Base-by-base conservation (phyloP, 2,329 filamentous ascomycete genomes). In the Scedosporium apiospermum region DNA sequence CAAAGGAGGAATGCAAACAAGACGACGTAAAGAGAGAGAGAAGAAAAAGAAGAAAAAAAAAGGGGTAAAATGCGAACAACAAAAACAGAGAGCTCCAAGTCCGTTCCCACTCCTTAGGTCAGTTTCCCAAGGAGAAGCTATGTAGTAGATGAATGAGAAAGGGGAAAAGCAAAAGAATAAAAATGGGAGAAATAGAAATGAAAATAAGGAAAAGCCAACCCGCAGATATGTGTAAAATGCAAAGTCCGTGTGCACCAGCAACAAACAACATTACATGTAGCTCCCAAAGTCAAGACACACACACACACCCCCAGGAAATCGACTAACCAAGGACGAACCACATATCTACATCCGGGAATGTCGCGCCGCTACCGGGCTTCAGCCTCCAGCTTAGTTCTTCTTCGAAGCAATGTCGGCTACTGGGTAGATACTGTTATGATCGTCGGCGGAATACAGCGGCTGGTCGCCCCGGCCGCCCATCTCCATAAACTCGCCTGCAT, bases 401-500 rank as follows among this genome's bases (percentile, higher is more conserved):
- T 30, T 63, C n/a, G 55, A 44, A 14, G 57, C 64, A 55, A 66
- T 64, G 30, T 76, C 73, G 16, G 66, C 69, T 59, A 62, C 72
- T 12, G 78, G 72, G 67, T 85, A 85, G 63, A 80, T 75, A 68
- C 80, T 83, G 44, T 70, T 73, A 26, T 71, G 72, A 61, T 90
- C 88, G 59, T 90, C 79, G 9, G 82, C 84, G 71, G 34, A 38
- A 38, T 87, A 97, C 14, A 97, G 79, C 53, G 82, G 78, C 73
- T 91, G 86, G 69, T 98, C 93, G 4, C 92, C 93, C 69, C 89
- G 90, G 16, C 91, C 91, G 46, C 93, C 93, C 78, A 96, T 82
- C 65, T 88, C 84, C 73, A 91, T 88, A 68, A 97, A 98, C 69
- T 95, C 91, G 4, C 82, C 79, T 0, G 90, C 82, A 38, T 85